Evolutionary conservation across 306 rosid species (phyloP), one percentile per base, ranked within the genome.

Genomic region (Cicer cuneatum): DNA sequence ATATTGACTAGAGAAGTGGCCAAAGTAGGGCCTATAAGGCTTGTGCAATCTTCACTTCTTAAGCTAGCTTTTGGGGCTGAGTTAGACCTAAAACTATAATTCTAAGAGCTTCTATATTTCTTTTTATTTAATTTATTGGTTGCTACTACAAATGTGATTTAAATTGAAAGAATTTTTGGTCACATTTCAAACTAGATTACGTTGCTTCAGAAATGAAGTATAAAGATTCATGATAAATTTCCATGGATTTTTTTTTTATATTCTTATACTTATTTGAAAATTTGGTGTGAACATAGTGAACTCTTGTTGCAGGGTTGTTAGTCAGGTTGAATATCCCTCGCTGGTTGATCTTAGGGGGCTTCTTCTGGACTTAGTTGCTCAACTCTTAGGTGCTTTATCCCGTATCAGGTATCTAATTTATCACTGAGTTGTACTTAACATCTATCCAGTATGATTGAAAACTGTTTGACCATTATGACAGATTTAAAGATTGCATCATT

Each of bases 311-410:
- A 95, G 99, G 91, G 97, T 92, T 85, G 99, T 95, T 80, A 95
- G 99, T 79, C 99, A 90, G 84, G 93, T 92, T 78, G 99, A 95
- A 71, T 95, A 95, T 80, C 99, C 99, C 41, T 95, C 99, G 2
- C 86, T 95, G 82, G 98, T 95, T 84, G 99, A 95, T 86, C 74
- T 95, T 79, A 90, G 98, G 69, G 99, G 99, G 52, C 98, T 95
- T 80, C 98, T 95, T 81, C 83, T 95, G 74, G 99, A 95, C 88
- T 91, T 95, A 60, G 99, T 95, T 78, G 99, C 99, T 80, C 99
- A 95, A 75, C 96, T 95, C 58, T 80, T 92, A 69, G 99, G 99
- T 59, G 99, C 99, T 78, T 82, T 95, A 76, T 95, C 99, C 79
- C 96, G 99, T 43, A 92, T 95, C 92, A 95, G 99, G 99, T 95